phyloP scores from a whole-genome alignment of 352 stramenopile species.

The Globisporangium viniferum region DNA sequence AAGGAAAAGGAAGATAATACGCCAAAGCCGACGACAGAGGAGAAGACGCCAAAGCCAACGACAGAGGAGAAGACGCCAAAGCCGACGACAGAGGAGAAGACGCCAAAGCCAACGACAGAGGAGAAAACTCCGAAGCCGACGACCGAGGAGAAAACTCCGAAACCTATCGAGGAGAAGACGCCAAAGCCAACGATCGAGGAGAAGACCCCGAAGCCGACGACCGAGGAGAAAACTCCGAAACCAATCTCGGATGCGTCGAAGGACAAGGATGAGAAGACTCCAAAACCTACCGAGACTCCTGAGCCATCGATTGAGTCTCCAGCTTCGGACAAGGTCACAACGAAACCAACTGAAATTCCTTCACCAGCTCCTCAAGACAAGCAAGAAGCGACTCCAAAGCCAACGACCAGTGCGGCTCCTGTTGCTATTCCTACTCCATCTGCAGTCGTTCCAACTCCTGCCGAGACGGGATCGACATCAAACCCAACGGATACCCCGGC shows the following conservation, averaged over 20 bases:
- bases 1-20: background rate
- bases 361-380: too few species aligned
- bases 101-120: background rate
- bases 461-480: background rate
- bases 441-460: background rate
- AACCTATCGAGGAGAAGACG: background rate
- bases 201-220: background rate
- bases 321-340: too few species aligned
- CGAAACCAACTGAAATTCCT: too few species aligned
- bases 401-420: background rate
- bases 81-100: background rate
- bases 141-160: background rate
- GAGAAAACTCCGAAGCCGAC: background rate
- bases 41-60: background rate
- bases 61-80: background rate
- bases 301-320: too few species aligned
- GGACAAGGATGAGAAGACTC: background rate
- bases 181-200: background rate
- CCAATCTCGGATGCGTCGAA: conserved; percentile 1
- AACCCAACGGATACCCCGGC: background rate
- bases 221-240: background rate
- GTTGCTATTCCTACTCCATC: background rate
- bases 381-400: background rate
- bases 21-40: background rate
- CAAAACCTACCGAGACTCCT: background rate